Base-by-base conservation (phyloP, 495 filamentous ascomycete genomes). In the Choiromyces venosus region DNA sequence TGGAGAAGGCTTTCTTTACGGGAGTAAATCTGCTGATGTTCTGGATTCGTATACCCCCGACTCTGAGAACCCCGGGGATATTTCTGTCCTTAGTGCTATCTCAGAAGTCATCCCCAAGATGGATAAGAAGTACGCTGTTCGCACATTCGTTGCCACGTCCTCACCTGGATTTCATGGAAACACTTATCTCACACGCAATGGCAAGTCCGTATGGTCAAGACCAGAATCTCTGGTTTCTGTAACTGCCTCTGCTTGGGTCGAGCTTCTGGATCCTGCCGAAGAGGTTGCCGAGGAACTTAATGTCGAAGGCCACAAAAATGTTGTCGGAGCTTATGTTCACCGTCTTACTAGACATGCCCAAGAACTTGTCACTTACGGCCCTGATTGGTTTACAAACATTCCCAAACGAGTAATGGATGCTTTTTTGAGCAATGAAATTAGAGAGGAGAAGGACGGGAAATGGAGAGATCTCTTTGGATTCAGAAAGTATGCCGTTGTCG, bases 381-480 rank as follows among this genome's bases (percentile, higher is more conserved):
- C 92, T 6, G 86, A 85, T 0, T 96, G 90, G 85, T 82, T 95
- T 18, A 84, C 88, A 78, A 83, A 83, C 33, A 84, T 94, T 33
- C 91, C 91, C 14, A 78, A 82, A 39, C 88, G 91, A 33, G 81
- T 97, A 38, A 76, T 93, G 16, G 87, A 87, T 74, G 92, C 89
- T 74, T 85, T 96, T n/a, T 67, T 91, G 36, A 87, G 87, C 65
- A 86, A 84, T 2, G 86, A 87, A 52, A 81, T 78, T 25, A 72
- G 65, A 1, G 81, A 81, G 12, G 81, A 81, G 10, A 68, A 73
- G 8, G 81, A 85, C 6, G 85, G 86, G n/a, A 85, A 86, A 52
- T 89, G 87, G 21, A 83, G 90, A 18, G 92, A 97, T 80, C 89
- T 87, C 79, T 98, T 97, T 81, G 95, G 94, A 37, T 92, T 97